These are phyloP conservation scores for Fusarium albosuccineum DNA, from an alignment of 2,329 filamentous ascomycete species.

Conservation along the genomic window DNA sequence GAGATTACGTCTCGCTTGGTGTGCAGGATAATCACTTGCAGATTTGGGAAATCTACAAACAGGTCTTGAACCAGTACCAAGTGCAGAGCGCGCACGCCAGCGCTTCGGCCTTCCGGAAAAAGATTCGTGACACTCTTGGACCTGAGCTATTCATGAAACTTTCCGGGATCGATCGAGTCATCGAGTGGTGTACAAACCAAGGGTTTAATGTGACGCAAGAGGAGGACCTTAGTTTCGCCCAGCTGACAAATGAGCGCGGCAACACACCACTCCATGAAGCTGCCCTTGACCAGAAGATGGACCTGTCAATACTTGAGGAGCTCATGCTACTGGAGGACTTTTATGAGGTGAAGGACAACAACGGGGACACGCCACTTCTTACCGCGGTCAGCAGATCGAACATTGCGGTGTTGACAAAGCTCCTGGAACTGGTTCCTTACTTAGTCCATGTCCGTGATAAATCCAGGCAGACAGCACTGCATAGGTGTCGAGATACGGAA, in stretches of 20 bases:
- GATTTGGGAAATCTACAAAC: not conserved
- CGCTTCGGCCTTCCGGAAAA: not conserved
- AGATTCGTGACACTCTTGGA: not conserved
- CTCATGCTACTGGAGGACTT: not conserved
- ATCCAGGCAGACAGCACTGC: not conserved
- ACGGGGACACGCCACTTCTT: conserved; percentile 3
- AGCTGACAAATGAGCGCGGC: not conserved
- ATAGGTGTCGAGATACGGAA: conserved; percentile 1
- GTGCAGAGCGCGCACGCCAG: not conserved
- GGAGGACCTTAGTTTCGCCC: not conserved
- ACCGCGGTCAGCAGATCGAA: not conserved
- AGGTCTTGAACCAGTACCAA: not conserved
- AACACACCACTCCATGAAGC: not conserved
- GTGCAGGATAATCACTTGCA: not conserved
- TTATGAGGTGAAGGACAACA: not conserved
- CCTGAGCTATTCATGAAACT: not conserved
- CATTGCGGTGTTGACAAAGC: not conserved
- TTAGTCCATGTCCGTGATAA: not conserved
- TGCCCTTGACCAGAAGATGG: not conserved
- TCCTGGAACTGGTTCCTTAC: not conserved
- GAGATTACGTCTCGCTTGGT: not conserved
- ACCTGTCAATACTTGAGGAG: not conserved
- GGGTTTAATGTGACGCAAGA: not conserved
- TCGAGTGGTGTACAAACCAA: not conserved
- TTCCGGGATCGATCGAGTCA: not conserved